Evolutionary conservation across 768 basidiomycete species (phyloP), one percentile per base, ranked within the genome.

Genomic region (Russula lepida): DNA sequence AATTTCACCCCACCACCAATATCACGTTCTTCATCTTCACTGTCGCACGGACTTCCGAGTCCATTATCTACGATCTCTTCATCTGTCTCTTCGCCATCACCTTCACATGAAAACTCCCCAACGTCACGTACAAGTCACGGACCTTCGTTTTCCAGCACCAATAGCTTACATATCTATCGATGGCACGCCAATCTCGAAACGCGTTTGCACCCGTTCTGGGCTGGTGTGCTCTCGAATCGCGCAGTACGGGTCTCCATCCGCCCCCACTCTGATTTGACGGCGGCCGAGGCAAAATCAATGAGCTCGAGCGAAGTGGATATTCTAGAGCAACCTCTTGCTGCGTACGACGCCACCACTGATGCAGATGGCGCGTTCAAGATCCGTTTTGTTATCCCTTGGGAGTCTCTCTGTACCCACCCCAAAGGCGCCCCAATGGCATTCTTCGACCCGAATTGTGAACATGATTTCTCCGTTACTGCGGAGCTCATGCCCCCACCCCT

Each of bases 171-270:
- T 23, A 69, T 88, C 19, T 79, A 76, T 4, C 78, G 80, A 27
- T 77, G 86, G 55, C 86, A 93, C 64, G 76, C 77, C 13, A 95
- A 94, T 67, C 78, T 95, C 5, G 88, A 92, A 69, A 71, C 78
- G 6, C 84, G 93, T 0, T 74, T 95, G 27, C 83, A 81, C 51
- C 83, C 86, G 0, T 93, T 95, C 73, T 94, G 90, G 90, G 81
- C 86, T 3, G 83, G 84, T 4, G 83, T 82, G 0, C 74, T 95
- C 0, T 68, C 86, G 11, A 77, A 81, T 27, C 81, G 91, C 19
- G 79, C 73, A 2, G 74, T 94, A 8, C 79, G 81, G 17, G 67
- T 94, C 4, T 76, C 82, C 23, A 68, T 94, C n/a, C 87, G 81
- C 67, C 73, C 81, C 71, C 15, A 75, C 71, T 69, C 69, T 35